A percentile compares a stretch with the other conserved stretches of the same genome.
Conservation (phyloP, 1,284 basidiomycete genomes). For the Ceratobasidium sp. region DNA sequence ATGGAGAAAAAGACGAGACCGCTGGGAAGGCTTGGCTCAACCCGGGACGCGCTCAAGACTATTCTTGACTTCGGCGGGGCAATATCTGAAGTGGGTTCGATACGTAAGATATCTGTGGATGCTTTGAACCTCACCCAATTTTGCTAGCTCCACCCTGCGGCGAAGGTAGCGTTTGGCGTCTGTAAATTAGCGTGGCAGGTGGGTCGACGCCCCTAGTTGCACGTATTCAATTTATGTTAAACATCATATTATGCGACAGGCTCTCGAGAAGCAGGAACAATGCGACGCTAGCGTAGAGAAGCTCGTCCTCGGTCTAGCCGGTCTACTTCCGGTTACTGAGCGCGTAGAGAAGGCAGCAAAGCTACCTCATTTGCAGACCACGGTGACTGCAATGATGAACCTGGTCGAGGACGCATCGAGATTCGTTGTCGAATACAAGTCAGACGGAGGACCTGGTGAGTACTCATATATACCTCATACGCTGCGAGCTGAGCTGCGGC, state of each 20-base stretch:
- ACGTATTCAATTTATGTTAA: not conserved
- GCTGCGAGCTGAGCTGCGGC: too few relatives aligned
- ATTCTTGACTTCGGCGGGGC: not conserved
- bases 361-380: not conserved
- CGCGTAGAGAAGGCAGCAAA: not conserved
- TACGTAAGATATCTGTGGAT: not conserved
- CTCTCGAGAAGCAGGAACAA: slow-evolving; percentile 1
- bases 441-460: not conserved
- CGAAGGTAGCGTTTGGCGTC: not conserved
- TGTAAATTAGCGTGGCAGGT: slow-evolving; percentile 4
- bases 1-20: not conserved
- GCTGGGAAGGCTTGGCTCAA: not conserved
- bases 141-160: slow-evolving; percentile 10
- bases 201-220: not conserved
- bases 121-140: not conserved
- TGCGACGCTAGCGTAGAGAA: slow-evolving; percentile 2
- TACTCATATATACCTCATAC: not conserved
- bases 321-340: not conserved
- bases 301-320: not conserved
- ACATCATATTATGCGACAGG: not conserved
- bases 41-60: not conserved
- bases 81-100: not conserved
- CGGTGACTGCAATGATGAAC: not conserved
- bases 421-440: not conserved
- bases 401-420: slow-evolving; percentile 15